Evolutionary conservation across 306 rosid species (phyloP).

Genomic region (Adenanthera pavonina): DNA sequence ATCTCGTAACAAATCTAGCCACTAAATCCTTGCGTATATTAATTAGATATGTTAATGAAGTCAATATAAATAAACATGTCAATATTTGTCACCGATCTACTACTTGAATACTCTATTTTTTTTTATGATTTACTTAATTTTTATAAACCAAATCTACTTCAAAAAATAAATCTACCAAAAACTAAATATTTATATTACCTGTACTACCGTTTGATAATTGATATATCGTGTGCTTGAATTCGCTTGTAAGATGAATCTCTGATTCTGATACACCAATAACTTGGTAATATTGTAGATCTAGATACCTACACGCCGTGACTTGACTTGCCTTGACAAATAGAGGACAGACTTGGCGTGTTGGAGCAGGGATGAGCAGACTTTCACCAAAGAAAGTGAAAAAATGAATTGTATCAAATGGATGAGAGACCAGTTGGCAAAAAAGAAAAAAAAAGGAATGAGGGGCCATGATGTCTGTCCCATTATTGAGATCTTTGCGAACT

Average conservation of each 20-base stretch:
- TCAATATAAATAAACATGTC: too few relatives aligned
- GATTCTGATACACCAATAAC: background rate
- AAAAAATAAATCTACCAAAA: background rate
- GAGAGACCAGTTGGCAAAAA: too few relatives aligned
- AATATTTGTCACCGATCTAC: too few relatives aligned
- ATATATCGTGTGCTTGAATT: background rate
- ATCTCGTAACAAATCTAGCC: background rate
- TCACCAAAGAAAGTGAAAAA: conserved; percentile 16
- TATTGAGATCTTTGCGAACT: background rate
- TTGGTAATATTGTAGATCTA: background rate
- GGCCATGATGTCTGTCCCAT: conserved; percentile 15
- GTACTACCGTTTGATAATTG: background rate
- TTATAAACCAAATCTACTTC: background rate
- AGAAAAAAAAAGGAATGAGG: background rate
- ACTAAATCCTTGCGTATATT: background rate
- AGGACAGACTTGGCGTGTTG: conserved; percentile 41
- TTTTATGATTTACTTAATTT: too few relatives aligned
- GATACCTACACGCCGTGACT: conserved; percentile 39
- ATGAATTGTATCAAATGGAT: background rate
- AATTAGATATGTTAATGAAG: too few relatives aligned
- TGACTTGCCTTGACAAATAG: conserved; percentile 44
- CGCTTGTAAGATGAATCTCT: background rate
- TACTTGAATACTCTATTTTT: too few relatives aligned
- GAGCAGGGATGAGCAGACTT: conserved; percentile 1
- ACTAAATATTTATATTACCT: background rate